These are phyloP conservation scores for Tolypocladium ovalisporum DNA, from an alignment of 2,329 filamentous ascomycete species.

Conservation along the genomic window DNA sequence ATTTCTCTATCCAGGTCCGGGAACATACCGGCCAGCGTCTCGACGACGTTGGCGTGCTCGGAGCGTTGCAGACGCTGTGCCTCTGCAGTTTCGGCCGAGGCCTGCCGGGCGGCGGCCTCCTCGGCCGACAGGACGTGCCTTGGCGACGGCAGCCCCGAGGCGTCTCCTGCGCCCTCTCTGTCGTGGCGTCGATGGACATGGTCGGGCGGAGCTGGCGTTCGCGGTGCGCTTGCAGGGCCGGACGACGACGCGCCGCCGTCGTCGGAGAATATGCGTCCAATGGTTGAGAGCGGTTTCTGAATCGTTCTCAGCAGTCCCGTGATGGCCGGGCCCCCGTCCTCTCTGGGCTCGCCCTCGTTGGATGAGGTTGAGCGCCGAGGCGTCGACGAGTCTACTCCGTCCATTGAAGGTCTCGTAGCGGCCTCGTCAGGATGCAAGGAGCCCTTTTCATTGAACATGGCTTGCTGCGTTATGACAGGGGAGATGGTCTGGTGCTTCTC, in stretches of 20 bases:
- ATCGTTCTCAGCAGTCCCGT: slow-evolving; percentile 80
- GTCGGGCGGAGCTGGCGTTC: slow-evolving; percentile 25
- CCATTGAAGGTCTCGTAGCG: slow-evolving; percentile 30
- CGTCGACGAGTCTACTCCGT: slow-evolving; percentile 19
- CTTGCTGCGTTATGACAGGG: slow-evolving; percentile 27
- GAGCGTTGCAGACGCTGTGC: slow-evolving; percentile 70
- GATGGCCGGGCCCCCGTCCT: slow-evolving; percentile 74
- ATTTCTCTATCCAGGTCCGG: slow-evolving; percentile 88
- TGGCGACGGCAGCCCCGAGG: slow-evolving; percentile 19
- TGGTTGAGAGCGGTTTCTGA: slow-evolving; percentile 79
- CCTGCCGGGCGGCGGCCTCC: slow-evolving; percentile 81
- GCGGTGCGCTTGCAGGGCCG: slow-evolving; percentile 19
- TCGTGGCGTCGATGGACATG: slow-evolving; percentile 17
- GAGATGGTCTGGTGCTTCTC: slow-evolving; percentile 63
- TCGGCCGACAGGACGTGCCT: slow-evolving; percentile 55
- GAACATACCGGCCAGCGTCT: slow-evolving; percentile 94
- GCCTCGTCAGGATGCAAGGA: slow-evolving; percentile 11
- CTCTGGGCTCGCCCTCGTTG: slow-evolving; percentile 41
- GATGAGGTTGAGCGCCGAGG: slow-evolving; percentile 45
- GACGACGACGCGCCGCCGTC: slow-evolving; percentile 33
- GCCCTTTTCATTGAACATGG: slow-evolving; percentile 34
- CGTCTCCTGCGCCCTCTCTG: neutral
- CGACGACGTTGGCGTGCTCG: slow-evolving; percentile 85
- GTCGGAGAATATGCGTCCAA: slow-evolving; percentile 88
- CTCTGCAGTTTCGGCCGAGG: slow-evolving; percentile 80